Base-by-base conservation (phyloP, 768 basidiomycete species). In the Pleurotus ostreatus region DNA sequence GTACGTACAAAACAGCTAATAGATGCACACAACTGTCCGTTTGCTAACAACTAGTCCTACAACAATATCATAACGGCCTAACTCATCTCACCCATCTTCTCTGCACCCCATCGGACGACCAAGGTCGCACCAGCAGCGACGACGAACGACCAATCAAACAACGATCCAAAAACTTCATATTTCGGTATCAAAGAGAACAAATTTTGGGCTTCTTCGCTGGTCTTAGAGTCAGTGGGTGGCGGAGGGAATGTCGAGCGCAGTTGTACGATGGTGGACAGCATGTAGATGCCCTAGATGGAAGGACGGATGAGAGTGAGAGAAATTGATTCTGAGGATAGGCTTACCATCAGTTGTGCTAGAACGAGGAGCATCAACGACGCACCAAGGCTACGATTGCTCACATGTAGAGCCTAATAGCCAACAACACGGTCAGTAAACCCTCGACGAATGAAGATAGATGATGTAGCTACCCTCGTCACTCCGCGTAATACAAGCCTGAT, bases 261-360 rank as follows among this genome's bases (percentile, higher is more conserved):
- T 67, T 94, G 92, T 11, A 93, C 84, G 47, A 93, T 72, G 0
- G 90, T 93, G 3, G 89, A 86, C 25, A 94, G 80, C 37, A 93
- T 80, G 66, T 94, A 94, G 43, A 89, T 87, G 9, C 86, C 88
- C 91, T 93, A 60, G 30, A 11, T 34, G 8, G 30, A 34, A 9
- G 8, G 30, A 34, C 11, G 30, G 30, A 34, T 34, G 30, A 23
- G n/a, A 55, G 46, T 37, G 15, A 9, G 26, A 30, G 38, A 47
- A 39, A 37, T 51, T 39, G 9, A 37, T 51, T 38, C 12, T 22
- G 45, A 38, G 12, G 23, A 64, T 34, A 34, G 30, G 30, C 77
- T 34, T 60, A 90, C 91, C 91, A 94, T 92, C 46, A 94, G 75
- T 65, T 94, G 90, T 5, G 90, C 86, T 20, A 94, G 77, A 8